Evolutionary conservation across 768 basidiomycete species (phyloP).

Genomic region (Boletus rubroflammeus): DNA sequence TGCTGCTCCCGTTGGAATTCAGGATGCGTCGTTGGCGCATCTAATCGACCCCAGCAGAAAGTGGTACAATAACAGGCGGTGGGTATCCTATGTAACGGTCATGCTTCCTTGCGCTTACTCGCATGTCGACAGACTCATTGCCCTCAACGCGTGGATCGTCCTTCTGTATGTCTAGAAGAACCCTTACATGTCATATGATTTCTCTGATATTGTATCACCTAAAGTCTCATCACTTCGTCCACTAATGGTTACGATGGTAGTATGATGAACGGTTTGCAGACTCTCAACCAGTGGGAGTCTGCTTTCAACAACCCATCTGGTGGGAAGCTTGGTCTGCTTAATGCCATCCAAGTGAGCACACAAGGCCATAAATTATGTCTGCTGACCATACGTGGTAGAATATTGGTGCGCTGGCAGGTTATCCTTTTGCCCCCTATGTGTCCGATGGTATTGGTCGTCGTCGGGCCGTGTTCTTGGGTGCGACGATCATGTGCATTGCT

Average conservation of each 20-base stretch:
- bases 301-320: conserved; percentile 61
- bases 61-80: conserved; percentile 79
- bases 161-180: conserved; percentile 45
- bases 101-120: background rate
- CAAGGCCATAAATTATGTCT: background rate
- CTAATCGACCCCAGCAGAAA: conserved; percentile 62
- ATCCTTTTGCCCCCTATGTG: conserved; percentile 68
- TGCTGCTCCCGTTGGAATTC: conserved; percentile 30
- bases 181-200: background rate
- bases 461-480: conserved; percentile 62
- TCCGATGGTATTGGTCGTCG: conserved; percentile 73
- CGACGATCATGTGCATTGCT: conserved; percentile 65
- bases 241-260: conserved; percentile 75
- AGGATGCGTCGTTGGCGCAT: conserved; percentile 42
- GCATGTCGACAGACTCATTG: conserved; percentile 44
- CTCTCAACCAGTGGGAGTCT: conserved; percentile 55
- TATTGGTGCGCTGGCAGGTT: conserved; percentile 64
- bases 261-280: conserved; percentile 80
- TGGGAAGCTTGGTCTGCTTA: conserved; percentile 61
- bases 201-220: conserved; percentile 1
- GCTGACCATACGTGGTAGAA: conserved; percentile 39
- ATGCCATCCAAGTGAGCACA: conserved; percentile 61
- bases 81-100: conserved; percentile 7
- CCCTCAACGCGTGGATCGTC: conserved; percentile 66
- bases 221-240: conserved; percentile 68